Evolutionary conservation across 768 basidiomycete species (phyloP).

Genomic region (Boletus edulis): DNA sequence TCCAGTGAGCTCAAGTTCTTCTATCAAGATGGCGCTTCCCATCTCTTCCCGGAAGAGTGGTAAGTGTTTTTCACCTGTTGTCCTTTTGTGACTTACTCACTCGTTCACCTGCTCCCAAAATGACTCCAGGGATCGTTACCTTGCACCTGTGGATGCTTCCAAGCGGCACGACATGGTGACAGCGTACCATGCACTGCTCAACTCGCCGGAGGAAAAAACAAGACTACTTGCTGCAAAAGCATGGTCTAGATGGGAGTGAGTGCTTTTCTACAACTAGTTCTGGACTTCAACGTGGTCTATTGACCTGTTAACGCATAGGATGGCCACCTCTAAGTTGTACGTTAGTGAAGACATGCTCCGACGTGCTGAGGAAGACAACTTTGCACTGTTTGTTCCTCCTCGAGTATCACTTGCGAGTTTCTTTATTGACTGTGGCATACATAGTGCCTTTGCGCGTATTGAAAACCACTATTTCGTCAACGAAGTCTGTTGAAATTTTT

Average conservation of each 20-base stretch:
- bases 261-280: slow-evolving; percentile 9
- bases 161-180: slow-evolving; percentile 78
- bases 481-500: slow-evolving; percentile 41
- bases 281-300: neutral
- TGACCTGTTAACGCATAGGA: slow-evolving; percentile 42
- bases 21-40: slow-evolving; percentile 83
- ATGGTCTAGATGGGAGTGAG: slow-evolving; percentile 91
- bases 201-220: slow-evolving; percentile 64
- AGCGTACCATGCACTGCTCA: slow-evolving; percentile 82
- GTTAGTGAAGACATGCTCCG: slow-evolving; percentile 68
- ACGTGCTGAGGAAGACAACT: slow-evolving; percentile 68
- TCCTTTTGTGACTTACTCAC: neutral
- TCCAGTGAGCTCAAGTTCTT: slow-evolving; percentile 82
- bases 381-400: slow-evolving; percentile 58
- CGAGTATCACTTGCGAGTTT: slow-evolving; percentile 2
- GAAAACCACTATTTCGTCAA: slow-evolving; percentile 93
- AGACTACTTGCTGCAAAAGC: slow-evolving; percentile 73
- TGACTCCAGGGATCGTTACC: slow-evolving; percentile 70
- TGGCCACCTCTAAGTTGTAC: slow-evolving; percentile 75
- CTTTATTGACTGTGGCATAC: neutral
- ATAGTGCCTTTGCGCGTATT: slow-evolving; percentile 80
- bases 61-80: slow-evolving; percentile 28
- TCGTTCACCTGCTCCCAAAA: neutral
- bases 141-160: slow-evolving; percentile 75
- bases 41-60: slow-evolving; percentile 89